These are phyloP conservation scores for Yarrowia keelungensis DNA, from an alignment of 805 yeast genomes.

Conservation along the genomic window DNA sequence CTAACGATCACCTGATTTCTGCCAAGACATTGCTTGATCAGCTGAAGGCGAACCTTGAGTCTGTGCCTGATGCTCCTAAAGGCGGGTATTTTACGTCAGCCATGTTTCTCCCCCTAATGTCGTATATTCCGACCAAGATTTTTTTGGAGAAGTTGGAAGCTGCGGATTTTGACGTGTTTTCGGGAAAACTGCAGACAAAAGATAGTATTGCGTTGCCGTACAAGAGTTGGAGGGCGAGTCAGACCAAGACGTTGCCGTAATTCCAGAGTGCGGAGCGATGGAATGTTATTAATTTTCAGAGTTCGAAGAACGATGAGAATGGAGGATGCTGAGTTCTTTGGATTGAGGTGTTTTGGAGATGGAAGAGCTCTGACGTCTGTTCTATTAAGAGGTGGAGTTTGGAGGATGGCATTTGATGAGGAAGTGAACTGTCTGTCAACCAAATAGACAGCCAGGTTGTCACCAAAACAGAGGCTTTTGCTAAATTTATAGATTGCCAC, in stretches of 20 bases:
- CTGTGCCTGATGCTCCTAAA: conserved; percentile 44
- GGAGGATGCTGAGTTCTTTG: no score
- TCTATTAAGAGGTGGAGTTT: no score
- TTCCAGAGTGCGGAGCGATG: no score
- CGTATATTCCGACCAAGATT: conserved; percentile 67
- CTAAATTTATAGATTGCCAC: no score
- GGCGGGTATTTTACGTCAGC: conserved; percentile 57
- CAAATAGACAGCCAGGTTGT: no score
- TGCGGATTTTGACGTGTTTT: conserved; percentile 66
- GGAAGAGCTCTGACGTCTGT: no score
- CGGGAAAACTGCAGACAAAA: conserved; percentile 12
- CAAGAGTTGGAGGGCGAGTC: conserved; percentile 23
- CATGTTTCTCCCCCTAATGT: conserved; percentile 70
- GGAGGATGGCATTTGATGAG: no score
- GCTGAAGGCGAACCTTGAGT: conserved; percentile 52
- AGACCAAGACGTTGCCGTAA: conserved; percentile 9
- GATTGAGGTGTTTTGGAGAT: no score
- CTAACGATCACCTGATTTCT: conserved; percentile 79
- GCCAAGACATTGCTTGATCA: conserved; percentile 63
- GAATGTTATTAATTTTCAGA: no score
- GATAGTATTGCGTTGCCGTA: conserved; percentile 16
- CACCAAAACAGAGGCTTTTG: no score
- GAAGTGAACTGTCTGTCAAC: no score
- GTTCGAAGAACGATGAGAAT: no score
- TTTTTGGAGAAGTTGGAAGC: conserved; percentile 68